Conservation (phyloP, 2,329 filamentous ascomycete species). For the Mycosphaerelloides madeirae region DNA sequence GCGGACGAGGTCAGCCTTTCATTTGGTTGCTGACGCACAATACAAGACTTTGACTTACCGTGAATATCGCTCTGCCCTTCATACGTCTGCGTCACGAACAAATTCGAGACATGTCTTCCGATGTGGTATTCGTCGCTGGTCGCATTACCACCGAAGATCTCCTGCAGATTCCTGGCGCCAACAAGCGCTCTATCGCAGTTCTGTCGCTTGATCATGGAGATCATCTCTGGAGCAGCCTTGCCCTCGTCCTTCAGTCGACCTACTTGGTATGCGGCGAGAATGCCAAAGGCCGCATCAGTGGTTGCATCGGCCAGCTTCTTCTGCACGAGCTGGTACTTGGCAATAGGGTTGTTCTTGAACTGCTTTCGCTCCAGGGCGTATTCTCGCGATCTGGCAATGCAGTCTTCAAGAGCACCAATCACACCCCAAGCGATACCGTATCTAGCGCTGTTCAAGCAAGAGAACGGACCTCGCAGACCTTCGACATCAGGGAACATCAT, state of each 20-base stretch:
- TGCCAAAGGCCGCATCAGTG: conserved; percentile 86
- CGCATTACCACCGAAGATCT: conserved; percentile 97
- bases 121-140: conserved; percentile 96
- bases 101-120: conserved; percentile 87
- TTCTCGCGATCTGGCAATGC: conserved; percentile 69
- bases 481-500: conserved; percentile 94
- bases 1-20: conserved; percentile 21
- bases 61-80: conserved; percentile 98
- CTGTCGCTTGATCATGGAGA: conserved; percentile 92
- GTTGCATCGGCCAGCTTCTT: conserved; percentile 93
- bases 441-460: conserved; percentile 87
- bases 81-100: conserved; percentile 97
- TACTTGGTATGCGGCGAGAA: conserved; percentile 85
- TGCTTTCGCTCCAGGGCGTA: conserved; percentile 93
- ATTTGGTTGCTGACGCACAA: conserved; percentile 1
- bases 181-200: conserved; percentile 88
- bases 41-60: conserved; percentile 53
- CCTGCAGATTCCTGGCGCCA: conserved; percentile 78
- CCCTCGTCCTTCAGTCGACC: conserved; percentile 89
- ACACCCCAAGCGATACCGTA: conserved; percentile 92
- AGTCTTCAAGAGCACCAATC: conserved; percentile 92
- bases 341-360: conserved; percentile 92
- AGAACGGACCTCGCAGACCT: conserved; percentile 82
- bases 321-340: conserved; percentile 94
- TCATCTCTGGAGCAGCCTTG: conserved; percentile 88